Evolutionary conservation across 257 asterid species (phyloP).

Genomic region (Rehmannia glutinosa): DNA sequence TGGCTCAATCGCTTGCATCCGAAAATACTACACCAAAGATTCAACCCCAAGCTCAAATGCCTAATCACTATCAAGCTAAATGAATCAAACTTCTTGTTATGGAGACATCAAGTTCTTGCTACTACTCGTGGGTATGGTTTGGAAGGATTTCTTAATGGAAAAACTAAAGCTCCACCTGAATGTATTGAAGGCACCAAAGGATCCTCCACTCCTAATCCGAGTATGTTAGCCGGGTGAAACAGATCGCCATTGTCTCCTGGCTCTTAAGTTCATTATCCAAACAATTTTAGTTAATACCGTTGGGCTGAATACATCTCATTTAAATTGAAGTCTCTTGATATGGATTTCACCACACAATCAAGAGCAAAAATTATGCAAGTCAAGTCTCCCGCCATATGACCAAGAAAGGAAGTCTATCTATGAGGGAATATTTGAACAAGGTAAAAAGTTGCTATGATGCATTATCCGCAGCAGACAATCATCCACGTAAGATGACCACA

Average conservation of each 20-base stretch:
- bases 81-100: no score
- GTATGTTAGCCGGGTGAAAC: neutral
- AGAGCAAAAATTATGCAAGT: neutral
- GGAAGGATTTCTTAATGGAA: neutral
- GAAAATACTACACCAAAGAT: no score
- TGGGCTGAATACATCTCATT: neutral
- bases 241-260: neutral
- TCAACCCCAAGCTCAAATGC: no score
- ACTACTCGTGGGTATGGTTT: neutral
- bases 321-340: neutral
- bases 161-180: neutral
- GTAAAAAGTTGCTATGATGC: neutral
- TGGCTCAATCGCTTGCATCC: no score
- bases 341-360: neutral
- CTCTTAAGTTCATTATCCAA: neutral
- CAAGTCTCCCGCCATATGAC: neutral
- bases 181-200: no score
- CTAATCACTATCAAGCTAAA: no score
- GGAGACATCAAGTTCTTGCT: neutral
- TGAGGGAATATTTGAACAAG: no score
- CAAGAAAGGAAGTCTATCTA: no score
- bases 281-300: neutral
- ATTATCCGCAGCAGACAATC: neutral
- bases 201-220: neutral
- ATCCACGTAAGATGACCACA: neutral